phyloP scores from a whole-genome alignment of 345 rosid species.

The Corchorus capsularis region DNA sequence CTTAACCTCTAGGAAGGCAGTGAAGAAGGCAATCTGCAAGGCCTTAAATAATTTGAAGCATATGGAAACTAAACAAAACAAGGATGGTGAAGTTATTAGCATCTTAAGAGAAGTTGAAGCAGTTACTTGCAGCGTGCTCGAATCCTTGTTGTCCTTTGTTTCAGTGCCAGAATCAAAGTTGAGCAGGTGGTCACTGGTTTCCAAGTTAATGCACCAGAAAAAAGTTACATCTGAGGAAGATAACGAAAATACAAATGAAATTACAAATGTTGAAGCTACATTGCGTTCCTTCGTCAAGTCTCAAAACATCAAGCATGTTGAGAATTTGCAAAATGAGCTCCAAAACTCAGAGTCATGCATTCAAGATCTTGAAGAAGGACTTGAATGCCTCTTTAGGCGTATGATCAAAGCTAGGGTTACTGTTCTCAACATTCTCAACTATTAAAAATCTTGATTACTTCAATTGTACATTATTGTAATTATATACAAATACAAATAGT shows the following conservation, averaged over 20 bases:
- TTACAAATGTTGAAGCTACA: too few species aligned
- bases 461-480: background rate
- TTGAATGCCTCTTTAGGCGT: conserved; percentile 28
- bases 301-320: conserved; percentile 14
- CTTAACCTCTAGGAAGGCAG: conserved; percentile 31
- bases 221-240: conserved; percentile 30
- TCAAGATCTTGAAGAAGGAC: conserved; percentile 40
- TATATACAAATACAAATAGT: background rate
- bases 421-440: too few species aligned
- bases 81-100: conserved; percentile 13
- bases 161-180: conserved; percentile 34
- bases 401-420: conserved; percentile 23
- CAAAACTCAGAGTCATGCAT: conserved; percentile 28
- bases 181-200: conserved; percentile 33
- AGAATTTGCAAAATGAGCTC: conserved; percentile 24
- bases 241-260: too few species aligned
- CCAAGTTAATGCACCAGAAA: conserved; percentile 37
- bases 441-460: background rate
- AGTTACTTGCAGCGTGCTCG: conserved; percentile 25
- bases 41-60: conserved; percentile 32
- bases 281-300: background rate
- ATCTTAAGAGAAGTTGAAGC: conserved; percentile 36
- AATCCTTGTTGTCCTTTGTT: conserved; percentile 39
- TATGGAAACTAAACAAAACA: conserved; percentile 17
- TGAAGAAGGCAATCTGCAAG: conserved; percentile 45